Evolutionary conservation across 2,329 filamentous ascomycete genomes (phyloP).

Genomic region (Epichloe festucae): DNA sequence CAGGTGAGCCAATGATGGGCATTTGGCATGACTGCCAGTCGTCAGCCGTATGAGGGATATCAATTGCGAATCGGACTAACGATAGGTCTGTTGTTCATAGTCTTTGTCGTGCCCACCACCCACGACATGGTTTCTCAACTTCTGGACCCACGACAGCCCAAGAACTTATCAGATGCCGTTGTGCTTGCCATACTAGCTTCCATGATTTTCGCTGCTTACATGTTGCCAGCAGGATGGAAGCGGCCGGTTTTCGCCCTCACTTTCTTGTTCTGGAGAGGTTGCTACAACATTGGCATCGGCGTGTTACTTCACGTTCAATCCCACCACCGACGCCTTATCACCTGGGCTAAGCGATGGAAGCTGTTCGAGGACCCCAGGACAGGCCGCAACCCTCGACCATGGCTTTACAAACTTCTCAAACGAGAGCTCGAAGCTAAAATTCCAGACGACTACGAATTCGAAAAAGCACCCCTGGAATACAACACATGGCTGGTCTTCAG

Average conservation of each 20-base stretch:
- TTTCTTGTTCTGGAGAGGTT: constrained; percentile 84
- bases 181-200: constrained; percentile 67
- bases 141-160: constrained; percentile 84
- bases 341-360: constrained; percentile 74
- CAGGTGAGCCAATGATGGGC: constrained; percentile 45
- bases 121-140: constrained; percentile 99
- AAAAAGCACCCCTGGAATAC: constrained; percentile 89
- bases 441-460: constrained; percentile 83
- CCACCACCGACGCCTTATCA: constrained; percentile 70
- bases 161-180: constrained; percentile 76
- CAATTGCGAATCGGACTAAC: constrained; percentile 6
- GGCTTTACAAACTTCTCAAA: constrained; percentile 74
- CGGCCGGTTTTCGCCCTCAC: constrained; percentile 67
- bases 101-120: constrained; percentile 89
- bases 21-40: neutral
- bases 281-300: constrained; percentile 91
- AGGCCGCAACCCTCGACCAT: constrained; percentile 72
- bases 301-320: constrained; percentile 82
- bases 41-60: neutral
- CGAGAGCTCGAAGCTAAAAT: constrained; percentile 91
- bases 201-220: constrained; percentile 62
- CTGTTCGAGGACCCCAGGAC: constrained; percentile 75
- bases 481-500: constrained; percentile 98
- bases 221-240: constrained; percentile 55
- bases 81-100: constrained; percentile 30